Conservation (phyloP, 2,329 filamentous ascomycete species). For the Seiridium unicorne region DNA sequence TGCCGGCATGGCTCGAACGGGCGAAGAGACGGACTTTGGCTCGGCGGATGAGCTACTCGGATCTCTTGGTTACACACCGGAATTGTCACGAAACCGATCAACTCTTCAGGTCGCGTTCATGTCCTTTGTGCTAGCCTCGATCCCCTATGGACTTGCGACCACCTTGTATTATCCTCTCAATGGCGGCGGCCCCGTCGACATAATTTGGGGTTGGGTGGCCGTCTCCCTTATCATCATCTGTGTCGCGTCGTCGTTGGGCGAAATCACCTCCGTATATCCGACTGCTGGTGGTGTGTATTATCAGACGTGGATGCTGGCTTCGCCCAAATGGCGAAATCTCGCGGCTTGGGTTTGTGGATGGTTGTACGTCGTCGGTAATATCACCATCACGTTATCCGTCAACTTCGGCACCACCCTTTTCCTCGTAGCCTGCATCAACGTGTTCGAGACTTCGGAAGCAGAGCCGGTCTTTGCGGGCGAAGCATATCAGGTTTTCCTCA, state of each 20-base stretch:
- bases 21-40: slow-evolving; percentile 31
- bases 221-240: slow-evolving; percentile 70
- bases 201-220: slow-evolving; percentile 71
- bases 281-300: slow-evolving; percentile 80
- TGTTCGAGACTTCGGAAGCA: slow-evolving; percentile 47
- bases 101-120: slow-evolving; percentile 71
- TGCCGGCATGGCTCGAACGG: slow-evolving; percentile 7
- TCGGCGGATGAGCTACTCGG: slow-evolving; percentile 62
- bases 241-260: slow-evolving; percentile 68
- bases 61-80: slow-evolving; percentile 65
- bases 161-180: slow-evolving; percentile 66
- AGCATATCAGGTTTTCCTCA: slow-evolving; percentile 66
- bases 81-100: slow-evolving; percentile 63
- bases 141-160: slow-evolving; percentile 71
- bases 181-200: slow-evolving; percentile 65
- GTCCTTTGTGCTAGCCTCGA: slow-evolving; percentile 73
- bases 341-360: slow-evolving; percentile 73
- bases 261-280: slow-evolving; percentile 74
- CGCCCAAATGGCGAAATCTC: slow-evolving; percentile 57
- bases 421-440: slow-evolving; percentile 53
- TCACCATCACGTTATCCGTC: slow-evolving; percentile 80
- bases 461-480: slow-evolving; percentile 43
- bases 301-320: slow-evolving; percentile 73
- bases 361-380: slow-evolving; percentile 76
- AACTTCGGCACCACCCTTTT: slow-evolving; percentile 76